Conservation (phyloP, 228 moss, liverwort and hornwort species). For the Sphagnum magellanicum region DNA sequence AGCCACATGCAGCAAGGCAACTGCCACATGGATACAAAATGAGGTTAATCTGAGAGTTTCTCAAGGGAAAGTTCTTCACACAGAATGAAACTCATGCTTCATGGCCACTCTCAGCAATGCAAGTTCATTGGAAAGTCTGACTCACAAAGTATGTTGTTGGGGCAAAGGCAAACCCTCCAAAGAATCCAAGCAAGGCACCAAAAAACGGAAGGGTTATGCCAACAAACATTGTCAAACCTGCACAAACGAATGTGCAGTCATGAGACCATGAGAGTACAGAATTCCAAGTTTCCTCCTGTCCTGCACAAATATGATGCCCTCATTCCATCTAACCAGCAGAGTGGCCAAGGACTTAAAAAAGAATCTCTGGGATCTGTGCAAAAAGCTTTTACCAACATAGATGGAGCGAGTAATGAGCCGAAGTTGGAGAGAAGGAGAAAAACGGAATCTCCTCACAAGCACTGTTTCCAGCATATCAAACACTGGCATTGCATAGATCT, state of each 20-base stretch:
- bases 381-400: slow-evolving; percentile 29
- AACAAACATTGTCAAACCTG: slow-evolving; percentile 38
- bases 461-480: slow-evolving; percentile 45
- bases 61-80: neutral
- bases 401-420: slow-evolving; percentile 35
- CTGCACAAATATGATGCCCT: neutral
- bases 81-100: neutral
- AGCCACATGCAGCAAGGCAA: slow-evolving; percentile 56
- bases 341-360: neutral
- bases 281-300: neutral
- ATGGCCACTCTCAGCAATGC: neutral
- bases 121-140: neutral
- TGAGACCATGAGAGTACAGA: neutral
- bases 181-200: slow-evolving; percentile 38
- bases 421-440: slow-evolving; percentile 22
- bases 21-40: slow-evolving; percentile 12
- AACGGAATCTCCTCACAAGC: slow-evolving; percentile 17
- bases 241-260: neutral
- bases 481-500: slow-evolving; percentile 65
- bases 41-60: neutral
- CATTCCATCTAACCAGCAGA: neutral
- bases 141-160: slow-evolving; percentile 61
- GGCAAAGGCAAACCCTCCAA: slow-evolving; percentile 59
- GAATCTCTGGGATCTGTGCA: neutral
- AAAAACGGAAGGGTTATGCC: slow-evolving; percentile 55